Base-by-base conservation (phyloP, 306 rosid species). In the Sophora flavescens region DNA sequence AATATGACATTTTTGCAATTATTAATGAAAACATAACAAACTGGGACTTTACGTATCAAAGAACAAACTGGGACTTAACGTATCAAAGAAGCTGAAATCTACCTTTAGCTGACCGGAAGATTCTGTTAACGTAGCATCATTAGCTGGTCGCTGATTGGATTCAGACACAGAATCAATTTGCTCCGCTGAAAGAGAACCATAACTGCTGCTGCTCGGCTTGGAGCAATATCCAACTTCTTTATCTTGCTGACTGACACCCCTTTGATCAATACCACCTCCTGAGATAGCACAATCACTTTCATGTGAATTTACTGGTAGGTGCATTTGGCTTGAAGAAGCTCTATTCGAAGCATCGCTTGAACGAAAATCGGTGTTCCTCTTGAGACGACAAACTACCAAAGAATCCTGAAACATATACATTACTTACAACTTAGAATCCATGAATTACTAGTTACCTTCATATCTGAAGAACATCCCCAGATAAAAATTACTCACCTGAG, bases 321-420 rank as follows among this genome's bases (percentile, higher is more conserved):
- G 80, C 32, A 79, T 39, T 74, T 62, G 94, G 80, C 85, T 83
- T 22, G 97, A 71, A 70, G 89, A 72, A 59, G 89, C 91, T 84
- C 61, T 83, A 63, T 89, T 89, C 5, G 78, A 32, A 30, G 85
- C 15, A 66, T 89, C 91, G 15, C 48, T 86, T 58, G 58, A 35
- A 42, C 82, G 89, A 48, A 94, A 91, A 14, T 90, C 93, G 5
- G 78, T 36, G 83, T 94, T 94, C 88, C 74, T 94, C 74, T 91
- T 87, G 42, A 94, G 95, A 30, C 96, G 98, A 78, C 97, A 94
- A 69, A 94, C 84, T 0, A 94, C 97, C 87, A 90, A 78, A 36
- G 88, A 84, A 85, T 94, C 98, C 98, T 94, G 80, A 60, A 52
- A 77, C 26, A 81, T 1, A 81, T 1, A 6, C 0, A 32, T 15